phyloP scores from a whole-genome alignment of 352 stramenopile genomes.

The Elongisporangium senticosum region DNA sequence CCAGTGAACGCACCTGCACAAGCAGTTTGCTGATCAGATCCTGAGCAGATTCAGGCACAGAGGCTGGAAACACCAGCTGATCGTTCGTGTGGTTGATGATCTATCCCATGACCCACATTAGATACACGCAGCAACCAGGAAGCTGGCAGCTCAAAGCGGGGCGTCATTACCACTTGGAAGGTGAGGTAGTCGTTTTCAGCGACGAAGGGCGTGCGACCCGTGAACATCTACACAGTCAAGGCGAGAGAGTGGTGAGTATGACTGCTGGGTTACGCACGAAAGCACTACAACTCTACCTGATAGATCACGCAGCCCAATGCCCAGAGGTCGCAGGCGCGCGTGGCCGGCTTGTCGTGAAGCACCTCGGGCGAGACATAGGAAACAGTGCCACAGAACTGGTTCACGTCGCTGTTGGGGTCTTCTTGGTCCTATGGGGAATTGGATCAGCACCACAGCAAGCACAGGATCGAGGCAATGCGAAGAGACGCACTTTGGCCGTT shows the following conservation, averaged over 20 bases:
- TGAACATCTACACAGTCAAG: conserved; percentile 53
- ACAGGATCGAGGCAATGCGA: background rate
- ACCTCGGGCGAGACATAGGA: conserved; percentile 92
- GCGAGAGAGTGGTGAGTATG: background rate
- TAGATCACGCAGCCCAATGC: conserved; percentile 89
- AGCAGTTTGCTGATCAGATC: conserved; percentile 78
- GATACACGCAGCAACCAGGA: background rate
- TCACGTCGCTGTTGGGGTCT: conserved; percentile 43
- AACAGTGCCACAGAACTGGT: conserved; percentile 86
- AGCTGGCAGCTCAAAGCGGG: background rate
- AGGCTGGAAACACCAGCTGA: conserved; percentile 67
- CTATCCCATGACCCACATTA: conserved; percentile 15
- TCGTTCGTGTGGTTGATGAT: conserved; percentile 80
- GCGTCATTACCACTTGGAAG: conserved; percentile 80
- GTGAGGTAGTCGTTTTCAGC: conserved; percentile 89
- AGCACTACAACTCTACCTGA: conserved; percentile 25
- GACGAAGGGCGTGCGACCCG: conserved; percentile 79
- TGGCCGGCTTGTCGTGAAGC: conserved; percentile 74
- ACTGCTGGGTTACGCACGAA: background rate
- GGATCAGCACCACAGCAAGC: conserved; percentile 6
- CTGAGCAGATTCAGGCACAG: conserved; percentile 55
- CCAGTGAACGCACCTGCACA: conserved; percentile 34
- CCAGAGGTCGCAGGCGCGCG: conserved; percentile 85
- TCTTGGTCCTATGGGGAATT: conserved; percentile 54
- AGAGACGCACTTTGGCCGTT: conserved; percentile 56